Percentiles rank a stretch among this genome's conserved stretches.
Evolutionary conservation across 768 basidiomycete species (phyloP).

Genomic region (Amanita rimosa): DNA sequence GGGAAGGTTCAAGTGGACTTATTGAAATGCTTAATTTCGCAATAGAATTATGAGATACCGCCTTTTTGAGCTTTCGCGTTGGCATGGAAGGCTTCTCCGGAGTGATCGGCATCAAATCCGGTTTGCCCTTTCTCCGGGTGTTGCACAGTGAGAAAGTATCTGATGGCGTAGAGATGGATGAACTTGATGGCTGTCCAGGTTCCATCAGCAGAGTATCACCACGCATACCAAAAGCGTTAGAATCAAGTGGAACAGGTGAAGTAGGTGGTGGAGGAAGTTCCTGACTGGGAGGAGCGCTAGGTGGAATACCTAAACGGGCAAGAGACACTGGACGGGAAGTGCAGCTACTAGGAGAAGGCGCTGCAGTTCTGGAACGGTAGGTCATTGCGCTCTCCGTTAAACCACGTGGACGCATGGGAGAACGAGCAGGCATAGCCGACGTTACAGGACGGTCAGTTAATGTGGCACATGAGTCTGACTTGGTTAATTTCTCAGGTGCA

Average conservation of each 20-base stretch:
- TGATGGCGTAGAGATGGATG: constrained; percentile 29
- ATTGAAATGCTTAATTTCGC: constrained; percentile 20
- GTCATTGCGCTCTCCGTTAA: constrained; percentile 30
- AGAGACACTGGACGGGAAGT: constrained; percentile 32
- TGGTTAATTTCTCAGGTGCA: constrained; percentile 10
- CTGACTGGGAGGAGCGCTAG: constrained; percentile 37
- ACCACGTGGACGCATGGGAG: constrained; percentile 34
- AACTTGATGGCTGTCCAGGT: constrained; percentile 22
- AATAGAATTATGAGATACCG: constrained; percentile 47
- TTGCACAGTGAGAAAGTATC: constrained; percentile 19
- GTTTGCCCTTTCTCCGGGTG: constrained; percentile 16
- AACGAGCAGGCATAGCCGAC: constrained; percentile 20
- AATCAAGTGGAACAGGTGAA: constrained; percentile 4
- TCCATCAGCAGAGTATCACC: background rate
- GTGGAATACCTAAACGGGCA: constrained; percentile 30
- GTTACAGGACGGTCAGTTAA: constrained; percentile 14
- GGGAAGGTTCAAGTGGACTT: constrained; percentile 9
- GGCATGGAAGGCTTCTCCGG: constrained; percentile 10
- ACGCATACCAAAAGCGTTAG: constrained; percentile 9
- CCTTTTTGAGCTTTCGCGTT: constrained; percentile 37
- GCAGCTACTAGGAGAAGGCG: constrained; percentile 13
- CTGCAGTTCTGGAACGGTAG: constrained; percentile 13
- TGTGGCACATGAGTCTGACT: constrained; percentile 20
- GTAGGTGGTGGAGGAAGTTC: constrained; percentile 34
- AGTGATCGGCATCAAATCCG: background rate